phyloP scores from a whole-genome alignment of 1,139 yeast genomes.

The Kodamaea plutei region DNA sequence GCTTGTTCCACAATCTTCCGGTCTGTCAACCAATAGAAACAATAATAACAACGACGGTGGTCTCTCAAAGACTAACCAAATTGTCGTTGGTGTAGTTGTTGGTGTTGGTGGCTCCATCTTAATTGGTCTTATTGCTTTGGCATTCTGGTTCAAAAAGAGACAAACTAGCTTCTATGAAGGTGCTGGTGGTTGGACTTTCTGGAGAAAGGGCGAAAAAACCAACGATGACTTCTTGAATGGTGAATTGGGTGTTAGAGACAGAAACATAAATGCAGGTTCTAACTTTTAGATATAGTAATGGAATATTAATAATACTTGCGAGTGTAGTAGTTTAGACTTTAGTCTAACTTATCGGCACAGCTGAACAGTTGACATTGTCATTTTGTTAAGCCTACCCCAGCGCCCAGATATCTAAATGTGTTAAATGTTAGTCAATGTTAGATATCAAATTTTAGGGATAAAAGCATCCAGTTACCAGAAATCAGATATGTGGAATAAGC shows the following conservation, averaged over 20 bases:
- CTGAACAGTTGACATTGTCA: too few species aligned
- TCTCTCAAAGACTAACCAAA: slow-evolving; percentile 40
- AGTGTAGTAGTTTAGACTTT: too few species aligned
- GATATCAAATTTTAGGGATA: too few species aligned
- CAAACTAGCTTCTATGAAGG: slow-evolving; percentile 24
- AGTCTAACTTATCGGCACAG: too few species aligned
- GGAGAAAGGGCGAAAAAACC: slow-evolving; percentile 48
- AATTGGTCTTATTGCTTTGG: slow-evolving; percentile 31
- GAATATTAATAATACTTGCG: too few species aligned
- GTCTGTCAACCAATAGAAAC: slow-evolving; percentile 10
- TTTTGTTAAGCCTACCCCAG: too few species aligned
- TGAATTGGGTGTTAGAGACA: slow-evolving; percentile 49
- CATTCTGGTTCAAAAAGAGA: slow-evolving; percentile 35
- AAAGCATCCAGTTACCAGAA: too few species aligned
- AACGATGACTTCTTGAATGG: slow-evolving; percentile 60
- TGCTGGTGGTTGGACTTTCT: slow-evolving; percentile 46
- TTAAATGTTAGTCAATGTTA: too few species aligned
- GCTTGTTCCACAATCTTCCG: slow-evolving; percentile 26
- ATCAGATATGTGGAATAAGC: too few species aligned
- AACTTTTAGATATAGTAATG: slow-evolving; percentile 28
- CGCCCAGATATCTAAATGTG: too few species aligned
- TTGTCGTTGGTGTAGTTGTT: slow-evolving; percentile 50
- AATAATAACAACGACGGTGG: slow-evolving; percentile 21
- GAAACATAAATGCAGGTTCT: slow-evolving; percentile 45
- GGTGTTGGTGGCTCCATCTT: slow-evolving; percentile 48